Conservation (phyloP, 768 basidiomycete genomes). For the Podaxis sp. region DNA sequence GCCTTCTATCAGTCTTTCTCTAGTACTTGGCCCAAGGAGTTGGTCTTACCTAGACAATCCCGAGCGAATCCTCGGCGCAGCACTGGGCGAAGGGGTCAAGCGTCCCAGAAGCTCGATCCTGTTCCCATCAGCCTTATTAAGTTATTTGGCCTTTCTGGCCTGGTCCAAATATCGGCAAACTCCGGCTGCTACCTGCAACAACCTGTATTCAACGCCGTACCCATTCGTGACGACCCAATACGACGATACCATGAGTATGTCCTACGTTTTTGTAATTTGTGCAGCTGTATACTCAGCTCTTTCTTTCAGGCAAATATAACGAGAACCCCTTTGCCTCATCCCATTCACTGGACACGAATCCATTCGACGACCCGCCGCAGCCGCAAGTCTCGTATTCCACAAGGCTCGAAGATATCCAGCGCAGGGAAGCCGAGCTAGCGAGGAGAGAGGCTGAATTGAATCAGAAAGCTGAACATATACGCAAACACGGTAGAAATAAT, state of each 20-base stretch:
- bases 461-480: constrained; percentile 65
- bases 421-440: constrained; percentile 80
- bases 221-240: constrained; percentile 10
- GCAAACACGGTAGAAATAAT: constrained; percentile 83
- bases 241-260: constrained; percentile 37
- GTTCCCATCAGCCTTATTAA: constrained; percentile 5
- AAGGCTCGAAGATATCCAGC: constrained; percentile 64
- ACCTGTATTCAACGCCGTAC: background rate
- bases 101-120: constrained; percentile 2
- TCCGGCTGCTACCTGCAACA: background rate
- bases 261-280: constrained; percentile 5
- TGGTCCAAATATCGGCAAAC: constrained; percentile 18
- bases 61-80: constrained; percentile 14
- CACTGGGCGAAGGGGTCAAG: constrained; percentile 3
- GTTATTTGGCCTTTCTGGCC: constrained; percentile 10
- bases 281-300: constrained; percentile 14
- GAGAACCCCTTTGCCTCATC: constrained; percentile 86
- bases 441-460: constrained; percentile 75
- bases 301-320: constrained; percentile 34
- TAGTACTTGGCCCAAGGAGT: background rate
- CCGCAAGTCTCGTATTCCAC: constrained; percentile 33
- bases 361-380: constrained; percentile 81
- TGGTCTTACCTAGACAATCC: background rate
- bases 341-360: constrained; percentile 83
- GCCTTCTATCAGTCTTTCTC: background rate